phyloP scores from a whole-genome alignment of 805 yeast species.

The Cyberlindnera xylosilytica region DNA sequence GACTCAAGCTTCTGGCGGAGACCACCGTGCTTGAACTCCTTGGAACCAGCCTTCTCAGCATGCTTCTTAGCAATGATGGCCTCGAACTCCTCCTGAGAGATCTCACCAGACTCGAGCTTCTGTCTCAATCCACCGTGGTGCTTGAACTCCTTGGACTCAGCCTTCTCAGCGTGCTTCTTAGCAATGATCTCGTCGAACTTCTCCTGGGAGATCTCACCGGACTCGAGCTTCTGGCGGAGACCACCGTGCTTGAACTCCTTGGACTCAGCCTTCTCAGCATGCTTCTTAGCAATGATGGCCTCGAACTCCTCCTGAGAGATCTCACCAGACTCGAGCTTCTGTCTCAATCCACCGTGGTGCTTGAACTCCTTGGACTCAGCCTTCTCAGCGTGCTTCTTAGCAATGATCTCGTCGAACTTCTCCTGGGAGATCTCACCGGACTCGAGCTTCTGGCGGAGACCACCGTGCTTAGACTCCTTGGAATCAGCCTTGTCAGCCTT shows the following conservation, averaged over 20 bases:
- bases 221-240: neutral
- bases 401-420: neutral
- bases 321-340: neutral
- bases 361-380: too few relatives aligned
- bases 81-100: constrained; percentile 2
- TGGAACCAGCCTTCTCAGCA: neutral
- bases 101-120: neutral
- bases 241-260: too few relatives aligned
- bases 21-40: neutral
- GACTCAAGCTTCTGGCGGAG: neutral
- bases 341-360: neutral
- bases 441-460: neutral
- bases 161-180: neutral
- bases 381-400: neutral
- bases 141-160: too few relatives aligned
- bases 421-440: constrained; percentile 2
- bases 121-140: neutral
- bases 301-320: constrained; percentile 3
- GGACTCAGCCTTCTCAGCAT: too few relatives aligned
- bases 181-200: neutral
- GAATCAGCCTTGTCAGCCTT: too few relatives aligned
- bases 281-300: neutral
- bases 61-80: neutral
- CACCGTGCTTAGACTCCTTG: too few relatives aligned
- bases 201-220: constrained; percentile 3